Evolutionary conservation across 176 grass and related monocot species (phyloP).

Genomic region (Saccharum spontaneum): DNA sequence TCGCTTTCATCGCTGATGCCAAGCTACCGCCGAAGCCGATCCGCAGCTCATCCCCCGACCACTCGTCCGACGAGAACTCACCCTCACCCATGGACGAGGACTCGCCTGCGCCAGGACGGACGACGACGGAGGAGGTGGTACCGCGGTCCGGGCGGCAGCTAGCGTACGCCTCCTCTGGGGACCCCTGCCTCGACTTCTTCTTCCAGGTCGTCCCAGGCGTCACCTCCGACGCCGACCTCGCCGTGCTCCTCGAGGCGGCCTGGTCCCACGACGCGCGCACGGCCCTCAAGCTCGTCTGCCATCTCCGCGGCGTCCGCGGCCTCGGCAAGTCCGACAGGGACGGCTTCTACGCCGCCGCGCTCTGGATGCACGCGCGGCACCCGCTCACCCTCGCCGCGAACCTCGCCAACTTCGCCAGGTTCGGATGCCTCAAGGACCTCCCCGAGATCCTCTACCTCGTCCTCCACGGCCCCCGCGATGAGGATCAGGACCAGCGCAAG

Average conservation of each 20-base stretch:
- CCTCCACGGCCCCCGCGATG: slow-evolving; percentile 9
- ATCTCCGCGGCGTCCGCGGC: slow-evolving; percentile 48
- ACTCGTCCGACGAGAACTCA: not conserved
- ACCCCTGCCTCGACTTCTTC: slow-evolving; percentile 46
- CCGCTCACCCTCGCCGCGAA: slow-evolving; percentile 59
- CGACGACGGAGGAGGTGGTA: not conserved
- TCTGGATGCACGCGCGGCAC: slow-evolving; percentile 58
- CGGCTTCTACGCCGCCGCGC: slow-evolving; percentile 53
- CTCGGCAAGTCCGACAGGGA: slow-evolving; percentile 48
- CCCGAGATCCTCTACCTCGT: slow-evolving; percentile 13
- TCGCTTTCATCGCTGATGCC: not conserved
- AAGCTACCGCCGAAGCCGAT: not conserved
- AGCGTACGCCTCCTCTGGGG: slow-evolving; percentile 11
- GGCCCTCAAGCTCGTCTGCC: slow-evolving; percentile 44
- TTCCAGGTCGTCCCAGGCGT: slow-evolving; percentile 42
- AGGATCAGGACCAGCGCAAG: not conserved
- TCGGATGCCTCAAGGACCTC: slow-evolving; percentile 44
- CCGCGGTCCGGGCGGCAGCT: not conserved
- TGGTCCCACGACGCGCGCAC: slow-evolving; percentile 33
- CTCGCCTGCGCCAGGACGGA: not conserved
- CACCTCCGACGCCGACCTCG: slow-evolving; percentile 13
- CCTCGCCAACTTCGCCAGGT: slow-evolving; percentile 42
- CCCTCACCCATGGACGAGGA: slow-evolving; percentile 1
- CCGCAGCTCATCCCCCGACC: not conserved
- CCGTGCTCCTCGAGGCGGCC: slow-evolving; percentile 13